These are phyloP conservation scores for Pontederia paniculata DNA, from an alignment of 176 grass and related monocot species.

Conservation along the genomic window DNA sequence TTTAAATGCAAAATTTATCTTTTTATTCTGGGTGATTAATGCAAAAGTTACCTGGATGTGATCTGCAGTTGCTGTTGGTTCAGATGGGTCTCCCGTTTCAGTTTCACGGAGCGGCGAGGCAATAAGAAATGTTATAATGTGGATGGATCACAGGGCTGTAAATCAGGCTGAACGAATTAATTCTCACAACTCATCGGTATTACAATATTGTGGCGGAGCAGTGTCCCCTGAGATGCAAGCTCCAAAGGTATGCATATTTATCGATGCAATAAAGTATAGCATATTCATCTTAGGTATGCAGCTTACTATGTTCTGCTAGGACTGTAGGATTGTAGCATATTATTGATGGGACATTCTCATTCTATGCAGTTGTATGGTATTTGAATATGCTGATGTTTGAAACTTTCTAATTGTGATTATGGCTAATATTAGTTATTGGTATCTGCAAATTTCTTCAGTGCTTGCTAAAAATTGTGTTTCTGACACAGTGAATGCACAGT, in stretches of 20 bases:
- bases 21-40: too few species aligned
- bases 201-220: constrained; percentile 81
- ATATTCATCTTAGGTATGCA: not conserved
- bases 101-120: constrained; percentile 81
- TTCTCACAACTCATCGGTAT: constrained; percentile 55
- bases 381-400: too few species aligned
- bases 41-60: not conserved
- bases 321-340: too few species aligned
- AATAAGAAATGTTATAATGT: constrained; percentile 86
- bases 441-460: too few species aligned
- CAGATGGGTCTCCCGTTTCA: constrained; percentile 77
- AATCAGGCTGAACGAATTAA: constrained; percentile 80
- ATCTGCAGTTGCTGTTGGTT: constrained; percentile 72
- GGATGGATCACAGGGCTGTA: constrained; percentile 98
- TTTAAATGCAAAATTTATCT: not conserved
- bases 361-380: too few species aligned
- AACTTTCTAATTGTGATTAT: too few species aligned
- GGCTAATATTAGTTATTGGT: too few species aligned
- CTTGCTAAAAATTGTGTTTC: not conserved
- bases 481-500: not conserved
- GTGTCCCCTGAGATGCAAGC: constrained; percentile 96
- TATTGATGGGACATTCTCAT: too few species aligned
- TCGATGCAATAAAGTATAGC: not conserved
- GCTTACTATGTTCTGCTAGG: too few species aligned
- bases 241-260: constrained; percentile 48